These are phyloP conservation scores for Paracoccidioides lutzii DNA, from an alignment of 2,329 filamentous ascomycete genomes.

Conservation along the genomic window DNA sequence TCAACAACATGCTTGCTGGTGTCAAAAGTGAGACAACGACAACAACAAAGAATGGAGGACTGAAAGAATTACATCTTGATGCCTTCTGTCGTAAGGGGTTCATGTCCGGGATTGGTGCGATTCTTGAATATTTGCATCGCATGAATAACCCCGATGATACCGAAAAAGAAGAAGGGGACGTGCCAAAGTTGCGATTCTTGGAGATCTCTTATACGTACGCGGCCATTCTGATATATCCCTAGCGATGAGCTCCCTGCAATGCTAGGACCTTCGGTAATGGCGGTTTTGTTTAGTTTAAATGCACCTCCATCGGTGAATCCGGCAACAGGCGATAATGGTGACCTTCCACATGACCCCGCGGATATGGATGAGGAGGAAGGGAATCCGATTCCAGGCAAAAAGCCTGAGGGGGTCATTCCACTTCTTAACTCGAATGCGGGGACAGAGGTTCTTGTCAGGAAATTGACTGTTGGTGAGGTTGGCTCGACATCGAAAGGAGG, in stretches of 20 bases:
- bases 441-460: conserved; percentile 5
- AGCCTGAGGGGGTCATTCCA: conserved; percentile 7
- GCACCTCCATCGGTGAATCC: conserved; percentile 19
- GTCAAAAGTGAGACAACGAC: conserved; percentile 10
- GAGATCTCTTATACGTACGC: conserved; percentile 37
- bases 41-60: conserved; percentile 12
- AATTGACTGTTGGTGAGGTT: conserved; percentile 3
- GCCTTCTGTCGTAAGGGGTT: conserved; percentile 33
- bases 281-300: conserved; percentile 24
- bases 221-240: conserved; percentile 31
- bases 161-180: not conserved
- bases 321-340: conserved; percentile 12
- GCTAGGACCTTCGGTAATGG: conserved; percentile 27
- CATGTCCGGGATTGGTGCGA: conserved; percentile 20
- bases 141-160: not conserved
- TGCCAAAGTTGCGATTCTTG: conserved; percentile 30
- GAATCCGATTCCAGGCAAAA: conserved; percentile 5
- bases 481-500: not conserved
- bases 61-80: conserved; percentile 36
- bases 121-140: conserved; percentile 10
- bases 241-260: conserved; percentile 24
- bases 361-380: conserved; percentile 8
- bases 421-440: not conserved
- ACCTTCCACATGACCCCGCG: conserved; percentile 12
- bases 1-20: conserved; percentile 14